Evolutionary conservation across 106 monocot species (phyloP), one percentile per base, ranked within the genome.

Genomic region (Agapanthus africanus): DNA sequence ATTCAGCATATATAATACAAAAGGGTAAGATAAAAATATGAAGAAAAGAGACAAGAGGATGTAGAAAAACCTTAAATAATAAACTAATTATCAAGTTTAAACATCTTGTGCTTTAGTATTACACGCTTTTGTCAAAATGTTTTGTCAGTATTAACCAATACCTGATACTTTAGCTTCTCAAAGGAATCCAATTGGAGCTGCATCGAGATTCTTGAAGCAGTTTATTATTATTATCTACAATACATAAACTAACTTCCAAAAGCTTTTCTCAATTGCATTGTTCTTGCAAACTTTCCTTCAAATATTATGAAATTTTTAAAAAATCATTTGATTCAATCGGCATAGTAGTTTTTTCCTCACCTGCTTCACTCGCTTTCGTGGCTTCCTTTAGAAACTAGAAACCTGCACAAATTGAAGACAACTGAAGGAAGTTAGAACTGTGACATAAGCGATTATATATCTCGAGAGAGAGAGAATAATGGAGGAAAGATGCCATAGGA

Each of bases 241-340:
- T 44, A 4, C 25, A 22, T 22, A 52, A 52, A 25, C 52, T 52
- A n/a, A 21, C 52, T 25, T 52, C 23, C 52, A 25, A 44, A 52
- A 52, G 26, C 25, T 52, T 52, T 52, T 6, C 23, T 52, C 25
- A n/a, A n/a, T n/a, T n/a, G n/a, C n/a, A n/a, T n/a, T n/a, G n/a
- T 11, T 25, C 52, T 23, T 52, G 25, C n/a, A 10, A 52, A 23
- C 52, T 52, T 0, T 52, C 6, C 52, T 23, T 52, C 23, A 25
- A 52, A 49, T 21, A 49, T 18, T 49, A 49, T 49, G 15, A 14
- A 15, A 47, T n/a, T n/a, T n/a, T n/a, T n/a, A 47, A 47, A 47
- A 47, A 49, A 49, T 49, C 49, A n/a, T n/a, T n/a, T n/a, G n/a
- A n/a, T n/a, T n/a, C 19, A 49, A 49, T 49, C 49, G n/a, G 49